phyloP scores from a whole-genome alignment of 2,329 filamentous ascomycete genomes.

The Penicillium sclerotiorum region DNA sequence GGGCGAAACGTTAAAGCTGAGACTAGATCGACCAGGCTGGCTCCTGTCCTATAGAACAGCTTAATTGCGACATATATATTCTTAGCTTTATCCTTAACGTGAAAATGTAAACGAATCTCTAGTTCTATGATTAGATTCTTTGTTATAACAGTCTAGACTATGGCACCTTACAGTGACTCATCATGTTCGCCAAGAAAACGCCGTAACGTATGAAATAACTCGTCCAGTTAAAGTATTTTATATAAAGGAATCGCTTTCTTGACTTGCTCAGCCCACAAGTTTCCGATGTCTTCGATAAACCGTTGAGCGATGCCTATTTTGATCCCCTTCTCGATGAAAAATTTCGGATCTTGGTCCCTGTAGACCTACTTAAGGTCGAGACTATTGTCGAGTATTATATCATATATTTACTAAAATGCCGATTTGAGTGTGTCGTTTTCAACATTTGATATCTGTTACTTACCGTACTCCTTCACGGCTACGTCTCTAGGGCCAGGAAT shows the following conservation, averaged over 20 bases:
- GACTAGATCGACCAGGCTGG: too few species aligned
- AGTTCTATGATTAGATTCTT: too few species aligned
- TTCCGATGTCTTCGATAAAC: constrained; percentile 2
- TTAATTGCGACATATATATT: too few species aligned
- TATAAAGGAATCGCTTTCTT: too few species aligned
- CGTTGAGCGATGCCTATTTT: background rate
- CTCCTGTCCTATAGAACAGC: too few species aligned
- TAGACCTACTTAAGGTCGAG: constrained; percentile 4
- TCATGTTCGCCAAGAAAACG: too few species aligned
- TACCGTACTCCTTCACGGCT: constrained; percentile 16
- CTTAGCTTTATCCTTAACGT: too few species aligned
- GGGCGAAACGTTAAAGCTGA: constrained; percentile 17
- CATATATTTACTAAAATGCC: constrained; percentile 3
- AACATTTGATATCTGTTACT: constrained; percentile 8
- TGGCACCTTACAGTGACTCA: too few species aligned
- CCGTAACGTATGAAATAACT: too few species aligned
- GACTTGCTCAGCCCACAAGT: background rate
- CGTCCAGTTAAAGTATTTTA: too few species aligned
- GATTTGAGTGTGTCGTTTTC: constrained; percentile 7
- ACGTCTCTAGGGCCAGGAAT: constrained; percentile 11
- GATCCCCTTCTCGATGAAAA: constrained; percentile 1
- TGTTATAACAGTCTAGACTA: too few species aligned
- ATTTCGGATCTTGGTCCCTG: constrained; percentile 1
- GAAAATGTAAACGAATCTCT: too few species aligned
- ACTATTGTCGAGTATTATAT: constrained; percentile 4